A percentile compares a stretch with the other conserved stretches of the same genome.
Conservation (phyloP, 345 rosid species). For the Linum usitatissimum region DNA sequence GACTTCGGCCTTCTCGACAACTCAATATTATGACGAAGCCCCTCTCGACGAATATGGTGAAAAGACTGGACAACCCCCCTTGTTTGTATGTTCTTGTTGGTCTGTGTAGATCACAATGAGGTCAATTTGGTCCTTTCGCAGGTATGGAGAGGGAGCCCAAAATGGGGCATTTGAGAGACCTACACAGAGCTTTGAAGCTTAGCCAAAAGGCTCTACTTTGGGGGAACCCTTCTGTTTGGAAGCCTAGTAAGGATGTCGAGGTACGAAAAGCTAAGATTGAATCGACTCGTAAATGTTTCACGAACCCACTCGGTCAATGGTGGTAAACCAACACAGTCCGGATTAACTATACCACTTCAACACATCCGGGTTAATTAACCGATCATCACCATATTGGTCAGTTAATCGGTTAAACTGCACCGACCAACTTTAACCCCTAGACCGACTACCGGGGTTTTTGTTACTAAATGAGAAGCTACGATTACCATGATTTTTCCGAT, state of each 20-base stretch:
- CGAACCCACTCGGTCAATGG: too few relatives aligned
- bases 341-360: too few relatives aligned
- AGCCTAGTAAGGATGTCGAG: not conserved
- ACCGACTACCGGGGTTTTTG: too few relatives aligned
- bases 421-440: too few relatives aligned
- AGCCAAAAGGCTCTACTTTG: constrained; percentile 1
- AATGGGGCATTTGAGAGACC: constrained; percentile 1
- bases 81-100: too few relatives aligned
- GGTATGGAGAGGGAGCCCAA: constrained; percentile 6
- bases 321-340: too few relatives aligned
- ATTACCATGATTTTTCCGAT: not conserved
- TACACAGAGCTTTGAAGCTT: constrained; percentile 2
- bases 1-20: not conserved
- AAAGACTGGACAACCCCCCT: not conserved
- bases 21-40: constrained; percentile 2
- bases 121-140: not conserved
- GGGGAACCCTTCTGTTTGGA: not conserved
- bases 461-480: not conserved
- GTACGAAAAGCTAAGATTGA: not conserved
- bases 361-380: too few relatives aligned
- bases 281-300: too few relatives aligned
- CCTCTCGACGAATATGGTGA: not conserved
- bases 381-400: too few relatives aligned
- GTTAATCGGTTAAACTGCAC: too few relatives aligned
- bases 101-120: too few relatives aligned